Base-by-base conservation (phyloP, 192 early-diverging fungal species). In the Fimicolochytrium jonesii region DNA sequence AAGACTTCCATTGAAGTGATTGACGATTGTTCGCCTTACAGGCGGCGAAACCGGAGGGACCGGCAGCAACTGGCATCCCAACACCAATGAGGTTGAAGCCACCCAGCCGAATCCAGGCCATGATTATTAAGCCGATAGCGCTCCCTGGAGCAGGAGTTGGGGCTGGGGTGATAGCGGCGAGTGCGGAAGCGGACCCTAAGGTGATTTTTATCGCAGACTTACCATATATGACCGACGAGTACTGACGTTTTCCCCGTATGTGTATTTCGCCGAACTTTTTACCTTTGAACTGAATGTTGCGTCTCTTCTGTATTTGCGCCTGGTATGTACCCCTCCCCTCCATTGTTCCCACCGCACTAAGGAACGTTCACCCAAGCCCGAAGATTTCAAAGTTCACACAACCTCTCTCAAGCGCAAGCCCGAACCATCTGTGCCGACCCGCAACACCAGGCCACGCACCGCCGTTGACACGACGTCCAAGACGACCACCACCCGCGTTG, bases 321-420 rank as follows among this genome's bases (percentile, higher is more conserved):
- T 17, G n/a, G 18, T 26, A n/a, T 29, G 53, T 55, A n/a, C 15
- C 17, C 11, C 26, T 29, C 33, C 33, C 43, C 17, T 23, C 0
- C 56, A 28, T 11, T 43, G 11, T 7, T 11, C 15, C 49, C 18
- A 6, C 61, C 10, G 10, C 17, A n/a, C 15, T 11, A 10, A 43
- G 2, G 56, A 58, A n/a, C 59, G 17, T 15, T 29, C 15, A 15
- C 47, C 48, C 0, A 59, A n/a, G 2, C 30, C 66, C 17, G 66
- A 68, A 13, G 66, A 59, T 43, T 68, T 68, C 37, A 49, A 54
- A 44, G 67, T 68, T 25, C 58, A 60, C 42, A 61, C 48, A 9
- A 55, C 59, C 11, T 53, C 58, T n/a, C 52, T 61, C 15, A 68
- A 68, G 51, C 67, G 67, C 36, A 68, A 68, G 47, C 53, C 64